These are phyloP conservation scores for Lojkania enalia DNA, from an alignment of 2,329 filamentous ascomycete genomes.

Conservation along the genomic window DNA sequence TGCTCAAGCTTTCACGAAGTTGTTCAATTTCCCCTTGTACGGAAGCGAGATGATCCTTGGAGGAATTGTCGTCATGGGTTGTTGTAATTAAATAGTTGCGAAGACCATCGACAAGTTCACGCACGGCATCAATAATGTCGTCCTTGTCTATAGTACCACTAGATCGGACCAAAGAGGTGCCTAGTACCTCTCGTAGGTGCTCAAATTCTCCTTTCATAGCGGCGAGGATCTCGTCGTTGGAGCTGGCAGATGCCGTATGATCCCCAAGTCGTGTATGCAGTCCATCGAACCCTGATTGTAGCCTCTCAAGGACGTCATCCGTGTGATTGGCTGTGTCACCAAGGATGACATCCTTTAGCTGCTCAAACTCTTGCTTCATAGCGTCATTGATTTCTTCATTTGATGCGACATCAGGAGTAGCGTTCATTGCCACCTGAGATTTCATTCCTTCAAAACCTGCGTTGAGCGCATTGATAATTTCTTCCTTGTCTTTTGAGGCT, in stretches of 20 bases:
- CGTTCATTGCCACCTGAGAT: constrained; percentile 43
- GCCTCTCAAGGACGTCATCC: constrained; percentile 64
- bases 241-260: constrained; percentile 24
- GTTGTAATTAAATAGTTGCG: constrained; percentile 43
- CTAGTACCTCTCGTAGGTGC: constrained; percentile 61
- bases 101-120: constrained; percentile 49
- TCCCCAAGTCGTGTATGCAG: constrained; percentile 50
- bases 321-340: constrained; percentile 59
- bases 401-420: constrained; percentile 38
- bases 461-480: constrained; percentile 45
- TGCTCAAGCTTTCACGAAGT: constrained; percentile 49
- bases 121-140: constrained; percentile 72
- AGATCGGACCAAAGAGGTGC: constrained; percentile 54
- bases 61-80: constrained; percentile 46
- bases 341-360: constrained; percentile 77
- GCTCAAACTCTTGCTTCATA: constrained; percentile 80
- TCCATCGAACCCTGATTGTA: constrained; percentile 57
- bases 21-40: constrained; percentile 50
- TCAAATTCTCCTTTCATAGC: constrained; percentile 64
- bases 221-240: constrained; percentile 51
- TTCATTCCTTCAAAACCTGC: constrained; percentile 48
- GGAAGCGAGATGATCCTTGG: constrained; percentile 47
- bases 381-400: constrained; percentile 63
- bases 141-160: constrained; percentile 58
- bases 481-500: constrained; percentile 39